A percentile compares a stretch with the other conserved stretches of the same genome.
Conservation (phyloP, 1,284 basidiomycete genomes). For the Cronartium quercuum region DNA sequence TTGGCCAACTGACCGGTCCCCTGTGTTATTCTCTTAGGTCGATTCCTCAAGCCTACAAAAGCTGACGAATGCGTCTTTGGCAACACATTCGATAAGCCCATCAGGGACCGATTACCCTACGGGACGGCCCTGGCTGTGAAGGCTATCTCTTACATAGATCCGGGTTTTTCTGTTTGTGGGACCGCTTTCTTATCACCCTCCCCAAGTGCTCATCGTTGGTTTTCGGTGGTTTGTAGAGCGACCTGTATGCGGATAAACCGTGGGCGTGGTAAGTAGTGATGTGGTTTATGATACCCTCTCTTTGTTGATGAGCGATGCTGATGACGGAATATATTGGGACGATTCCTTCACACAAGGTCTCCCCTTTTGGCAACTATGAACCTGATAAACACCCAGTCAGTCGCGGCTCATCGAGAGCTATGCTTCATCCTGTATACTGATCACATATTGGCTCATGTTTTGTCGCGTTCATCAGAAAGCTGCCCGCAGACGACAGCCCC, state of each 20-base stretch:
- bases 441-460: too few relatives aligned
- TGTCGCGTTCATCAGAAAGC: neutral
- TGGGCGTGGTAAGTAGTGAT: conserved; percentile 24
- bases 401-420: neutral
- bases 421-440: too few relatives aligned
- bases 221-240: neutral
- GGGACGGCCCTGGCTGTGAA: conserved; percentile 29
- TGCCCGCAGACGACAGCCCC: conserved; percentile 21
- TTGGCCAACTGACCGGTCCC: too few relatives aligned
- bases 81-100: conserved; percentile 32
- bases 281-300: too few relatives aligned
- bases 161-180: conserved; percentile 11
- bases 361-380: conserved; percentile 38
- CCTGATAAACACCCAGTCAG: conserved; percentile 13
- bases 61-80: conserved; percentile 33
- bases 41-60: conserved; percentile 19
- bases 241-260: conserved; percentile 35
- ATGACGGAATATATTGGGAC: too few relatives aligned
- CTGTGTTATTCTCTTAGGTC: conserved; percentile 3
- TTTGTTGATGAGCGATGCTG: too few relatives aligned
- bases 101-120: conserved; percentile 31
- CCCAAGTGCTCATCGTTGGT: neutral
- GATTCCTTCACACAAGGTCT: conserved; percentile 11
- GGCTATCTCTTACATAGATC: conserved; percentile 35
- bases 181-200: neutral